These are phyloP conservation scores for Trematosphaeria pertusa DNA, from an alignment of 2,329 filamentous ascomycete species.

Conservation along the genomic window DNA sequence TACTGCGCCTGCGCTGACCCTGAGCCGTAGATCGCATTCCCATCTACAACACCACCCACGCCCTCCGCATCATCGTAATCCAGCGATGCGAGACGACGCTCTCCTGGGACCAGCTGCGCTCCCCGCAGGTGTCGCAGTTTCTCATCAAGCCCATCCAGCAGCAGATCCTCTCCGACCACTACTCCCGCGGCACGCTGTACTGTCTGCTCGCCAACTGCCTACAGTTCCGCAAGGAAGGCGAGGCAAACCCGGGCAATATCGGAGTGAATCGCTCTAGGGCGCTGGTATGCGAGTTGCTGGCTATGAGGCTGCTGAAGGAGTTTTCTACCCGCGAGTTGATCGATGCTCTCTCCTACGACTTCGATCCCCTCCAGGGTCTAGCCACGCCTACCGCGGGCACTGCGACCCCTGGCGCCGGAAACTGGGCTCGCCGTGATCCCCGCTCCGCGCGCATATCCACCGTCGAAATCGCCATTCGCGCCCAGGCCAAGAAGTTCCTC, in stretches of 20 bases:
- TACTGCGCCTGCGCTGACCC: constrained; percentile 30
- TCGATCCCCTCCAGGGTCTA: constrained; percentile 87
- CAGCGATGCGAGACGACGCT: constrained; percentile 89
- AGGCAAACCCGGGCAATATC: constrained; percentile 81
- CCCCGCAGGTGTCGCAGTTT: constrained; percentile 96
- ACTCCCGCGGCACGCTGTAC: constrained; percentile 85
- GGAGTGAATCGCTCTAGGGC: constrained; percentile 85
- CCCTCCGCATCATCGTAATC: constrained; percentile 83
- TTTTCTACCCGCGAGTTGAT: constrained; percentile 89
- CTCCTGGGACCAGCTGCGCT: constrained; percentile 92
- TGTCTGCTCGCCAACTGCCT: constrained; percentile 92
- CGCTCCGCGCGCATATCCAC: constrained; percentile 82
- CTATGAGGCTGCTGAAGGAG: constrained; percentile 88
- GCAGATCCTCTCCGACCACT: constrained; percentile 81
- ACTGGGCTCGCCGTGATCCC: constrained; percentile 33
- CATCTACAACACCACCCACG: constrained; percentile 88
- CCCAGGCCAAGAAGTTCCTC: constrained; percentile 90
- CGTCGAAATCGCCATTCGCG: constrained; percentile 89
- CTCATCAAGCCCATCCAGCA: constrained; percentile 94
- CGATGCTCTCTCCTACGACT: constrained; percentile 93
- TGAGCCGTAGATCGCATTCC: constrained; percentile 75
- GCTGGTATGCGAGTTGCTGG: constrained; percentile 87
- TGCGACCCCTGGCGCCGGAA: constrained; percentile 31
- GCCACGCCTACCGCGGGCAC: constrained; percentile 54
- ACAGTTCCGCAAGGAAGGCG: constrained; percentile 88